Evolutionary conservation across 164 flowering plant genomes (phyloP), one percentile per base, ranked within the genome.

Genomic region (Nymphaea colorata): DNA sequence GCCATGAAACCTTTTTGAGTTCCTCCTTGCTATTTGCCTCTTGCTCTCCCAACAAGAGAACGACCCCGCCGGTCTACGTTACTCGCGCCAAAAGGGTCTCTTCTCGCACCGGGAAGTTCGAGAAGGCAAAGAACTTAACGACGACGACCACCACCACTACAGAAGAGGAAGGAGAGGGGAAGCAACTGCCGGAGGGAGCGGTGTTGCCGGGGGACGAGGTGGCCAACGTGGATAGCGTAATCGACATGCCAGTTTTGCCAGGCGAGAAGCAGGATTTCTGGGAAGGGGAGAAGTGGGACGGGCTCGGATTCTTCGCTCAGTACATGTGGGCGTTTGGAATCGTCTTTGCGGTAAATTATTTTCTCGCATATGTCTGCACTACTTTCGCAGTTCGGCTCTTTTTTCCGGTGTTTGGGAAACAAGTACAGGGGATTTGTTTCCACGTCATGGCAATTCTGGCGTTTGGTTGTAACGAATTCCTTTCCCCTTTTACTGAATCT

Each of bases 291-390:
- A 81, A 86, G 75, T 91, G 96, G 97, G 86, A 94, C 60, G 85
- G 41, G 42, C 63, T 94, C 10, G 98, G 98, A 0, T 89, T 94
- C 79, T 82, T 94, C 59, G 76, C 84, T 15, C 86, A 94, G 86
- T 91, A 91, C 59, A 36, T 78, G 81, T 94, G 98, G 97, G 97
- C 97, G 73, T 87, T 91, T 57, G 98, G 98, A 69, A 72, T 91
- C 66, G 77, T 74, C 44, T 91, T 91, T 53, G 93, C 91, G 86
- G 98, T 93, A 79, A 43, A 51, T 68, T 16, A 51, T 36, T 65
- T 25, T n/a, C 17, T 25, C 36, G 0, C 36, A 25, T 25, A 25
- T 25, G 36, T 25, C 0, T 25, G 36, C 25, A 17, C 42, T 8
- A 4, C 12, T 43, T 43, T 18, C 4, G 4, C 17, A 17, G 12